Percentiles rank a stretch among this genome's conserved stretches.
Evolutionary conservation across 345 rosid species (phyloP).

Genomic region (Corymbia maculata): DNA sequence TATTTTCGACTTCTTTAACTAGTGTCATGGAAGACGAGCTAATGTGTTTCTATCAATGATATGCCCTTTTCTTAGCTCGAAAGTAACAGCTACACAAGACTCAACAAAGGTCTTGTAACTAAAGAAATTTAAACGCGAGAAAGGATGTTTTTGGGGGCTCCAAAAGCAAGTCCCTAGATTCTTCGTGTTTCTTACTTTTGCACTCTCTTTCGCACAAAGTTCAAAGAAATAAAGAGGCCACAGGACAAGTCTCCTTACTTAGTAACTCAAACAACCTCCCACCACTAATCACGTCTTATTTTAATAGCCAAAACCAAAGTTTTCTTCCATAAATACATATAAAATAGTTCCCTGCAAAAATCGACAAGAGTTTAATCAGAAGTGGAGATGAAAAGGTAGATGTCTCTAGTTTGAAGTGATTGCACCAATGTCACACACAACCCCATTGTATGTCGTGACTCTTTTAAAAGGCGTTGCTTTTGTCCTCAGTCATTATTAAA

Average conservation of each 20-base stretch:
- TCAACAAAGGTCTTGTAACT: background rate
- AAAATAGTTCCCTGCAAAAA: background rate
- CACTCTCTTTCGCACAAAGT: background rate
- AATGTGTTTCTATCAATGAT: background rate
- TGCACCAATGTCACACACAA: background rate
- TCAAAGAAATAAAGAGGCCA: background rate
- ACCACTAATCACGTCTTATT: background rate
- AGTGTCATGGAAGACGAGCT: background rate
- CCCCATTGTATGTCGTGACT: background rate
- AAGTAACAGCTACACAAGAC: background rate
- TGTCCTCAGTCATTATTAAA: background rate
- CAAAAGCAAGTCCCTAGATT: slow-evolving; percentile 15
- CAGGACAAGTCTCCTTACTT: background rate
- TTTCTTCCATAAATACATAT: background rate
- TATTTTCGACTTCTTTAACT: background rate
- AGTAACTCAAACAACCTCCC: background rate
- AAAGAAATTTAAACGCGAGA: background rate
- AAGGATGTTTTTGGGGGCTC: background rate
- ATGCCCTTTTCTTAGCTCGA: background rate
- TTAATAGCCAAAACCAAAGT: background rate
- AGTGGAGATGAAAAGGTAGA: background rate
- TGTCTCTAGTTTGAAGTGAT: background rate
- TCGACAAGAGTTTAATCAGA: background rate
- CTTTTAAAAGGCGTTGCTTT: background rate
- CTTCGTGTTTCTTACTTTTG: slow-evolving; percentile 1